These are phyloP conservation scores for Cryphonectria japonica DNA, from an alignment of 2,329 filamentous ascomycete species.

Conservation along the genomic window DNA sequence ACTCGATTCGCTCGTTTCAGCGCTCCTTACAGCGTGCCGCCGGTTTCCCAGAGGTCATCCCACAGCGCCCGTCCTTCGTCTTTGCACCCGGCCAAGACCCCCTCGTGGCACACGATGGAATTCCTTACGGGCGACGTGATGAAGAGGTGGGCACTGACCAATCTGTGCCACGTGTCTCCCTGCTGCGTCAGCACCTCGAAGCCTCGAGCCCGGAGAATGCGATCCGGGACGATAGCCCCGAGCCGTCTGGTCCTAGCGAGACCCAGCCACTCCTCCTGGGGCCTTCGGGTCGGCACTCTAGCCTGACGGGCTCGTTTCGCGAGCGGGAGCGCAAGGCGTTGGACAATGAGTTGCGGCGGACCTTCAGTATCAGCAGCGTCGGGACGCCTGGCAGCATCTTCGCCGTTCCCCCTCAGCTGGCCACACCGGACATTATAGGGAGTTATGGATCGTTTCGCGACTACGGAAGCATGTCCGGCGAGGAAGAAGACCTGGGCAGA, in stretches of 20 bases:
- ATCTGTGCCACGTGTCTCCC: slow-evolving; percentile 42
- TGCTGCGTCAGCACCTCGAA: slow-evolving; percentile 58
- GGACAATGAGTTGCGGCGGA: slow-evolving; percentile 47
- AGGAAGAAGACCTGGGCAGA: slow-evolving; percentile 32
- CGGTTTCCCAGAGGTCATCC: slow-evolving; percentile 84
- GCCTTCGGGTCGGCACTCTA: slow-evolving; percentile 30
- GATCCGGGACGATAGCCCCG: slow-evolving; percentile 35
- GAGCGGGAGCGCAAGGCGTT: slow-evolving; percentile 55
- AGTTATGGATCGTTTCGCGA: slow-evolving; percentile 66
- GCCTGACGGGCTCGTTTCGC: slow-evolving; percentile 36
- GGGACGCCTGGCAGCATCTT: slow-evolving; percentile 55
- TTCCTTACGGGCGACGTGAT: slow-evolving; percentile 46
- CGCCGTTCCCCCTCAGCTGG: slow-evolving; percentile 62
- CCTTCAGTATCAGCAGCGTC: slow-evolving; percentile 38
- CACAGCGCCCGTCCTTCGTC: slow-evolving; percentile 75
- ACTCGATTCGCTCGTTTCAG: slow-evolving; percentile 92
- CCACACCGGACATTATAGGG: slow-evolving; percentile 70
- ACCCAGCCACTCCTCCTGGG: slow-evolving; percentile 23
- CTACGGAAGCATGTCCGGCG: slow-evolving; percentile 58
- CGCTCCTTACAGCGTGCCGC: slow-evolving; percentile 91
- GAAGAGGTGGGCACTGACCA: slow-evolving; percentile 41
- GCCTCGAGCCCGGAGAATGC: slow-evolving; percentile 39
- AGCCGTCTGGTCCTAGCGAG: slow-evolving; percentile 32
- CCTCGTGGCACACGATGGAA: slow-evolving; percentile 41
- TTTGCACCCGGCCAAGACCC: slow-evolving; percentile 60